Percentiles rank a stretch among this genome's conserved stretches.
phyloP scores from a whole-genome alignment of 2,329 filamentous ascomycete species.

The Dactylellina leptospora region DNA sequence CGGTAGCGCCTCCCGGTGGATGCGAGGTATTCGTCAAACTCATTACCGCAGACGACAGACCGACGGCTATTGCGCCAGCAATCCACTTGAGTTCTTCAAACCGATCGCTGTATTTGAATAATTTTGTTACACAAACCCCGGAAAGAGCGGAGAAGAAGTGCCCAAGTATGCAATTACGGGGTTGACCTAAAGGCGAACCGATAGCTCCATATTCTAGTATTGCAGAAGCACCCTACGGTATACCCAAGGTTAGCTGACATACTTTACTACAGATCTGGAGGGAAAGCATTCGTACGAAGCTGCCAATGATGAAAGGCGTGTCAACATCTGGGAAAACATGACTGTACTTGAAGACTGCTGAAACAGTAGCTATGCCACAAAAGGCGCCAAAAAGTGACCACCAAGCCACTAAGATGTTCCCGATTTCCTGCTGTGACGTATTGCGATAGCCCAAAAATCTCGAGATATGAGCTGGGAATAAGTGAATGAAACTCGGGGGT shows the following conservation, averaged over 20 bases:
- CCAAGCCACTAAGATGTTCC: constrained; percentile 69
- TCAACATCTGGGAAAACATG: constrained; percentile 66
- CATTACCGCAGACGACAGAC: constrained; percentile 72
- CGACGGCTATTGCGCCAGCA: constrained; percentile 72
- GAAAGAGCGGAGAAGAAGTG: constrained; percentile 71
- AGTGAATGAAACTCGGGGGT: constrained; percentile 71
- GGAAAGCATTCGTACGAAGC: constrained; percentile 67
- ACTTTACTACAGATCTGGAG: not conserved
- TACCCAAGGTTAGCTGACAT: not conserved
- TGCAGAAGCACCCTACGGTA: constrained; percentile 72
- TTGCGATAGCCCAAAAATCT: constrained; percentile 73
- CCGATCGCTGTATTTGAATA: constrained; percentile 67
- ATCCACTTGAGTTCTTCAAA: constrained; percentile 69
- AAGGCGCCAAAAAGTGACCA: constrained; percentile 75
- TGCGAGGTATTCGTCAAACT: constrained; percentile 75
- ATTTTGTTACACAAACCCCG: constrained; percentile 71
- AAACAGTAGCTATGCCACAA: constrained; percentile 69
- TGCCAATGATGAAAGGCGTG: constrained; percentile 72
- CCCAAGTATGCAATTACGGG: constrained; percentile 74
- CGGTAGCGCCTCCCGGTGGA: constrained; percentile 78
- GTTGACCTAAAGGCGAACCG: constrained; percentile 76
- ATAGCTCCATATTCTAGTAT: constrained; percentile 79
- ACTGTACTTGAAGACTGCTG: constrained; percentile 67
- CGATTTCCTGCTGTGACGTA: constrained; percentile 57
- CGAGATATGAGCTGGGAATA: constrained; percentile 72